Conservation (phyloP, 176 grass and related monocot species). For the Ananas comosus region DNA sequence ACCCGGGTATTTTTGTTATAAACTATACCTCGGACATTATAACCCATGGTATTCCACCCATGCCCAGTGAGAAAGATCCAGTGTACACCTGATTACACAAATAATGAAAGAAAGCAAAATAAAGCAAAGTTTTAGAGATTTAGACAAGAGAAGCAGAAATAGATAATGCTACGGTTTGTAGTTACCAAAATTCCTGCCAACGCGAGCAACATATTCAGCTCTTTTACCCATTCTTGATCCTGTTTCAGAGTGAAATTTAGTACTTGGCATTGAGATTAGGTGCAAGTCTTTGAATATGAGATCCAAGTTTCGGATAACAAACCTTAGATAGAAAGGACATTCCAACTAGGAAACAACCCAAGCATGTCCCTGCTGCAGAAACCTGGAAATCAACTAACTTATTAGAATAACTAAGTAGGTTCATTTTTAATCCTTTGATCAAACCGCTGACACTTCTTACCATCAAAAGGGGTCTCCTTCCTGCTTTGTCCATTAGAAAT, state of each 20-base stretch:
- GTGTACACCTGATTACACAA: constrained; percentile 35
- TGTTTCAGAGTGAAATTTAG: constrained; percentile 16
- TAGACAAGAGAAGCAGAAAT: constrained; percentile 10
- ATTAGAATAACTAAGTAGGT: neutral
- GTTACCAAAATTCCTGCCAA: constrained; percentile 63
- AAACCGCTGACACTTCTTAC: constrained; percentile 21
- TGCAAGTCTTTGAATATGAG: neutral
- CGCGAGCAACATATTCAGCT: constrained; percentile 42
- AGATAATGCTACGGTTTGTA: neutral
- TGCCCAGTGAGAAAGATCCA: constrained; percentile 80
- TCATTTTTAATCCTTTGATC: constrained; percentile 9
- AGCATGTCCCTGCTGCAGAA: constrained; percentile 73
- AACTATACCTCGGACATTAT: constrained; percentile 78
- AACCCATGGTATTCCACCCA: constrained; percentile 83
- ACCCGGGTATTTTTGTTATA: constrained; percentile 16
- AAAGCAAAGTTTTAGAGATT: neutral
- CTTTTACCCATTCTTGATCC: constrained; percentile 41
- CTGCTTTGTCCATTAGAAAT: constrained; percentile 67
- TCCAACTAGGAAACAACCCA: constrained; percentile 66
- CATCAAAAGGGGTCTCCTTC: constrained; percentile 76
- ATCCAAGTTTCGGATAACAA: neutral
- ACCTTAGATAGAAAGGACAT: constrained; percentile 75
- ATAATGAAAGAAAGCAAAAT: constrained; percentile 8
- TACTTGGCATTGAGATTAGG: neutral
- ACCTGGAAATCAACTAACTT: constrained; percentile 29